phyloP scores from a whole-genome alignment of 371 early-diverging fungal genomes.

The Rhizopus sp. region DNA sequence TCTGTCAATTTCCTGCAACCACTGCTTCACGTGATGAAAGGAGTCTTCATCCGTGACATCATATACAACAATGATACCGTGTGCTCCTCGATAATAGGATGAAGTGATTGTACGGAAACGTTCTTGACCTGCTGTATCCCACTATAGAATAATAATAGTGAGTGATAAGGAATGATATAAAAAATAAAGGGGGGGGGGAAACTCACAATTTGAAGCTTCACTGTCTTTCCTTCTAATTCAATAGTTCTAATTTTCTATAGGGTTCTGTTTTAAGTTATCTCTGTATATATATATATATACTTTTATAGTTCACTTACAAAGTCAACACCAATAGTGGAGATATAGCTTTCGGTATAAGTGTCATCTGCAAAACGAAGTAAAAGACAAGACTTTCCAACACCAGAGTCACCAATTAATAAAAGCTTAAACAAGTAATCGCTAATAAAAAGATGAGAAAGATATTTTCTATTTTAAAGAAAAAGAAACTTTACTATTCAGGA shows the following conservation, averaged over 20 bases:
- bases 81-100: constrained; percentile 98
- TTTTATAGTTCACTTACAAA: constrained; percentile 60
- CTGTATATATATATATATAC: too few species aligned
- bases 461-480: background rate
- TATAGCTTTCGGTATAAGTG: constrained; percentile 97
- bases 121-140: constrained; percentile 99
- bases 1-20: constrained; percentile 95
- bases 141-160: constrained; percentile 39
- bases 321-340: constrained; percentile 99
- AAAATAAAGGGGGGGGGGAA: background rate
- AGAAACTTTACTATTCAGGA: constrained; percentile 3
- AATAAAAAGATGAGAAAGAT: constrained; percentile 11
- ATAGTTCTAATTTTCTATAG: constrained; percentile 98
- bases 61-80: constrained; percentile 98
- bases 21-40: constrained; percentile 93
- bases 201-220: constrained; percentile 95
- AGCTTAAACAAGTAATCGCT: constrained; percentile 99
- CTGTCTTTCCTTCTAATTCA: constrained; percentile 95
- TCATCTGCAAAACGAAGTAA: constrained; percentile 98
- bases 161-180: background rate
- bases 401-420: constrained; percentile 98
- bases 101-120: constrained; percentile 99
- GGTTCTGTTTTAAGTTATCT: too few species aligned
- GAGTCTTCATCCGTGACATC: constrained; percentile 97
- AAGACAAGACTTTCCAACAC: constrained; percentile 99